Conservation (phyloP, 2,329 filamentous ascomycete species). For the Hortaea sp. region DNA sequence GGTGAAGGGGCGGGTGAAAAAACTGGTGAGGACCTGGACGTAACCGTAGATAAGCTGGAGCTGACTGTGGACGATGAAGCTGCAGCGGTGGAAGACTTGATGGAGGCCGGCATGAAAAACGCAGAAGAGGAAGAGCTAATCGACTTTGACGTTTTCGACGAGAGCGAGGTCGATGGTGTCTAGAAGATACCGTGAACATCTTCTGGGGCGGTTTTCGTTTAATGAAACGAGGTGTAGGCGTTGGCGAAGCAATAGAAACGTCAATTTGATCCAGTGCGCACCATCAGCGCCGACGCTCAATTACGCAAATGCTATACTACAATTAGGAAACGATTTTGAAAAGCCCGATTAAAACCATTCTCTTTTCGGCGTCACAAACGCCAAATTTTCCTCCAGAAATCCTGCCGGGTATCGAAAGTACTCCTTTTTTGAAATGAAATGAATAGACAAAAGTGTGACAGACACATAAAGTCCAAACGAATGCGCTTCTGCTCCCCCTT, state of each 20-base stretch:
- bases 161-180: background rate
- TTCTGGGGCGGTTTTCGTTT: too few relatives aligned
- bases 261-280: too few relatives aligned
- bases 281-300: too few relatives aligned
- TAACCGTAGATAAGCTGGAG: too few relatives aligned
- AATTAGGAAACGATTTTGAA: too few relatives aligned
- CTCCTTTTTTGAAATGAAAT: background rate
- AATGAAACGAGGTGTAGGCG: too few relatives aligned
- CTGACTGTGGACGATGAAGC: background rate
- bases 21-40: background rate
- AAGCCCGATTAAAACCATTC: background rate
- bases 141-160: background rate
- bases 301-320: too few relatives aligned
- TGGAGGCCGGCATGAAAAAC: background rate
- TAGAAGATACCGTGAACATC: too few relatives aligned
- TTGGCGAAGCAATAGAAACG: too few relatives aligned
- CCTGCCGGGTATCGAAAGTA: background rate
- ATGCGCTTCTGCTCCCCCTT: constrained; percentile 1
- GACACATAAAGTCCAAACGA: background rate
- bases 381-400: background rate
- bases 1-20: background rate
- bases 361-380: background rate
- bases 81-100: background rate
- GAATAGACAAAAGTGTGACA: background rate
- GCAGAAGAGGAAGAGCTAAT: background rate